These are phyloP conservation scores for Alternaria panax DNA, from an alignment of 2,329 filamentous ascomycete genomes.

Conservation along the genomic window DNA sequence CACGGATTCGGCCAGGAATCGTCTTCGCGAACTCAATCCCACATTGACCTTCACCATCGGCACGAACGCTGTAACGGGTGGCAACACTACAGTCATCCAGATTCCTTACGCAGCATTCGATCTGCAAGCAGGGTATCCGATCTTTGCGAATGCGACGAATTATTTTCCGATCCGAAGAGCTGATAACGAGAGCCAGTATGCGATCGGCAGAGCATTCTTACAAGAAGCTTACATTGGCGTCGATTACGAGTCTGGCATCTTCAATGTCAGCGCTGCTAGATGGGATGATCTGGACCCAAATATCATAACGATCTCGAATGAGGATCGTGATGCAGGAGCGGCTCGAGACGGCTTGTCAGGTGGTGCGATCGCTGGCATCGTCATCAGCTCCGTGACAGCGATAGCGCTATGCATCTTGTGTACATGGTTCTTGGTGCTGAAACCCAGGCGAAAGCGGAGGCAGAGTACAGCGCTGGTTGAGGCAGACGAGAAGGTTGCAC, in stretches of 20 bases:
- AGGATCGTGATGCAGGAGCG: rapidly evolving
- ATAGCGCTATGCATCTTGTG: rapidly evolving
- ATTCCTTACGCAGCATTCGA: slow-evolving; percentile 57
- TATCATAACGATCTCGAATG: background rate
- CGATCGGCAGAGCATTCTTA: slow-evolving; percentile 70
- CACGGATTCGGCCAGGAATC: background rate
- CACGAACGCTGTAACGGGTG: background rate
- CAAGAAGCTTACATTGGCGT: slow-evolving; percentile 66
- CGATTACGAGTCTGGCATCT: slow-evolving; percentile 53
- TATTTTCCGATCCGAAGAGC: slow-evolving; percentile 71
- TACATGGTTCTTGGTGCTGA: background rate
- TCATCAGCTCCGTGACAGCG: background rate
- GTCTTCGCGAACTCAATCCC: background rate
- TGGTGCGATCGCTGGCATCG: background rate
- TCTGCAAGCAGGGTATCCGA: slow-evolving; percentile 55
- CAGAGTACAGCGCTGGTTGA: background rate
- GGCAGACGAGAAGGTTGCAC: background rate
- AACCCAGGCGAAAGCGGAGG: background rate
- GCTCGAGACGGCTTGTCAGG: background rate
- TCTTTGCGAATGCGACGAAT: slow-evolving; percentile 65
- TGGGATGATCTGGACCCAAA: background rate
- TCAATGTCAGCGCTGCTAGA: slow-evolving; percentile 22
- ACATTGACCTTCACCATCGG: background rate
- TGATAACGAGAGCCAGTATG: slow-evolving; percentile 60
- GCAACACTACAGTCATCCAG: slow-evolving; percentile 33